Conservation (phyloP, 331 rosid species). For the Malus hybrid region DNA sequence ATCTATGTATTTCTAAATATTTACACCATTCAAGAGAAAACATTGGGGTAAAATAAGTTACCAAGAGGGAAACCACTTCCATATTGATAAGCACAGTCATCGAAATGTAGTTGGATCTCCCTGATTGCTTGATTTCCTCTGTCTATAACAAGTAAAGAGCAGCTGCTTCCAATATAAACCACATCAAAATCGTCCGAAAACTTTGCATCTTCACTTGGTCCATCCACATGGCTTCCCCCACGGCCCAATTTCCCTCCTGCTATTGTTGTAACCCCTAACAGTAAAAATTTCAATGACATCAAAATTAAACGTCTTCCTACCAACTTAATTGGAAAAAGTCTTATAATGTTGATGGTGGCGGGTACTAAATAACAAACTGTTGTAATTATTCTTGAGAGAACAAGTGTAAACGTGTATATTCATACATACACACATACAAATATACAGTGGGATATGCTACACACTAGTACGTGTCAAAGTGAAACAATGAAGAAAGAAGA, state of each 20-base stretch:
- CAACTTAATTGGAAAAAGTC: not conserved
- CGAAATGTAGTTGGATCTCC: slow-evolving; percentile 88
- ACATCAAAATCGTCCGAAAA: slow-evolving; percentile 88
- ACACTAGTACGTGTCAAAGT: not conserved
- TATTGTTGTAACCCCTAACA: slow-evolving; percentile 80
- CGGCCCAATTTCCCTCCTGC: slow-evolving; percentile 85
- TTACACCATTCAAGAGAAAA: not conserved
- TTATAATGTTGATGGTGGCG: not conserved
- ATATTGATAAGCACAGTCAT: slow-evolving; percentile 90
- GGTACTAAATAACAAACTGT: not conserved
- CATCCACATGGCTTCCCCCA: slow-evolving; percentile 81
- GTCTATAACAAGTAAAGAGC: slow-evolving; percentile 78
- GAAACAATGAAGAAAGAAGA: not conserved
- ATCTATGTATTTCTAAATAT: not conserved
- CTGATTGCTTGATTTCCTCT: slow-evolving; percentile 79
- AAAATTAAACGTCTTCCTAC: not conserved
- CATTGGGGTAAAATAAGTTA: slow-evolving; percentile 18
- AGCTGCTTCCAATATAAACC: slow-evolving; percentile 83
- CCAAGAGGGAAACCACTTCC: slow-evolving; percentile 89
- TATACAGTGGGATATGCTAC: not conserved
- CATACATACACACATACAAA: too few species aligned
- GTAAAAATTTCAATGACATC: slow-evolving; percentile 13
- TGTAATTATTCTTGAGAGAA: not conserved
- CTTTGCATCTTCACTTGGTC: slow-evolving; percentile 89
- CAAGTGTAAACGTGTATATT: not conserved